Evolutionary conservation across 1,284 basidiomycete genomes (phyloP).

Genomic region (Puccinia novopanici): DNA sequence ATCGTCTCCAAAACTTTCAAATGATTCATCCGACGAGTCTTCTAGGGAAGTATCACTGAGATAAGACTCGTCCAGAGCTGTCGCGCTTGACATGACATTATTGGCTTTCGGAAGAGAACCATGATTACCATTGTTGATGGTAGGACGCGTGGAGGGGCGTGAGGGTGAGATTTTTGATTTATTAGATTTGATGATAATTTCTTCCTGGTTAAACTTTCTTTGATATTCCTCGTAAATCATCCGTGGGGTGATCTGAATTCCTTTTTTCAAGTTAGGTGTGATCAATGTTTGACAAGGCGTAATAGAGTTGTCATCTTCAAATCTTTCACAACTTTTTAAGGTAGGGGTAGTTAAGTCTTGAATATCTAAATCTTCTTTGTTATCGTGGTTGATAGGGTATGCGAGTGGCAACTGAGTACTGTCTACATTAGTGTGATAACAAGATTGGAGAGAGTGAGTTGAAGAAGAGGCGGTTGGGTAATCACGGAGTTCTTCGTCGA

Average conservation of each 20-base stretch:
- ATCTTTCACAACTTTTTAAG: constrained; percentile 25
- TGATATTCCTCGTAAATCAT: constrained; percentile 34
- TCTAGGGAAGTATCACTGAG: neutral
- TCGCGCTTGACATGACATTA: neutral
- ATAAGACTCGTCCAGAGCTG: neutral
- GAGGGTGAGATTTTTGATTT: neutral
- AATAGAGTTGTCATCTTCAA: constrained; percentile 18
- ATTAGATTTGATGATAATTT: constrained; percentile 4
- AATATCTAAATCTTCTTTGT: neutral
- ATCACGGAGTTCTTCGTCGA: neutral
- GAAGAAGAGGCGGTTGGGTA: neutral
- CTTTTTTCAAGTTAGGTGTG: neutral
- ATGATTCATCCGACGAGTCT: constrained; percentile 29
- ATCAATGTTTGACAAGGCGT: constrained; percentile 18
- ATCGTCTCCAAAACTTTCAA: constrained; percentile 31
- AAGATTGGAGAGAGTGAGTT: neutral
- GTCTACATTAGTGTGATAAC: neutral
- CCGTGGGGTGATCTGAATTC: neutral
- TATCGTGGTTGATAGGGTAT: neutral
- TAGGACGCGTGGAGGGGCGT: neutral
- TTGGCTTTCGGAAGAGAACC: neutral
- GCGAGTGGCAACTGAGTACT: neutral
- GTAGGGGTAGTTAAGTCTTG: constrained; percentile 27
- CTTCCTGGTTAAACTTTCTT: constrained; percentile 22
- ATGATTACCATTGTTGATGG: neutral